These are phyloP conservation scores for Pseudocercospora musae DNA, from an alignment of 2,329 filamentous ascomycete species.

Conservation along the genomic window DNA sequence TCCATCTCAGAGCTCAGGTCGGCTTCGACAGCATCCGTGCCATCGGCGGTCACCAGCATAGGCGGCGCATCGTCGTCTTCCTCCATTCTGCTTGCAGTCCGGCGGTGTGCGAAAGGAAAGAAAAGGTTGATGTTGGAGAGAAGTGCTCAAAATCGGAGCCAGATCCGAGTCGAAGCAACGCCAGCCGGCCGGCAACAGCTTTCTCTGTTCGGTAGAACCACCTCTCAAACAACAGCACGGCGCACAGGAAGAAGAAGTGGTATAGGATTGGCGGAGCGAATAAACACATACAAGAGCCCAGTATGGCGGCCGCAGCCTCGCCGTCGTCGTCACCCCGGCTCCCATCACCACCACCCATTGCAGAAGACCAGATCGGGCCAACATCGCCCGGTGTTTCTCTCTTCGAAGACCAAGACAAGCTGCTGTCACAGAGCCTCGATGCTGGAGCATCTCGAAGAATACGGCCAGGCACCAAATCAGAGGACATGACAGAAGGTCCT, in stretches of 20 bases:
- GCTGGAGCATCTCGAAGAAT: slow-evolving; percentile 78
- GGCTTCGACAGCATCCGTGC: slow-evolving; percentile 24
- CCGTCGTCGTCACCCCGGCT: slow-evolving; percentile 81
- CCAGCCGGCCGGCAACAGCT: not conserved
- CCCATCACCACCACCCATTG: slow-evolving; percentile 88
- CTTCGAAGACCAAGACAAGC: slow-evolving; percentile 57
- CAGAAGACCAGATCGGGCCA: slow-evolving; percentile 86
- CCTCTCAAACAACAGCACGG: not conserved
- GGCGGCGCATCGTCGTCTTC: slow-evolving; percentile 61
- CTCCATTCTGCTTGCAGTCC: slow-evolving; percentile 48
- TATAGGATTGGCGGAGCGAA: not conserved
- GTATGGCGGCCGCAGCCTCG: slow-evolving; percentile 39
- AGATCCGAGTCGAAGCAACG: not conserved
- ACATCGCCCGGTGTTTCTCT: slow-evolving; percentile 67
- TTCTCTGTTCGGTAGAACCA: too few species aligned
- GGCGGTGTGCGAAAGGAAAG: not conserved
- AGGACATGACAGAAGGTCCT: slow-evolving; percentile 88
- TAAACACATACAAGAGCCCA: not conserved
- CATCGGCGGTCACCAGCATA: slow-evolving; percentile 58
- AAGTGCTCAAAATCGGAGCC: not conserved
- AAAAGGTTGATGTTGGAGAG: not conserved
- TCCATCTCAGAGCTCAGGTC: slow-evolving; percentile 41
- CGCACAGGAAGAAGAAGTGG: not conserved
- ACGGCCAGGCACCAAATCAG: slow-evolving; percentile 85
- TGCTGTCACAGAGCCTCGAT: slow-evolving; percentile 61